phyloP scores from a whole-genome alignment of 371 early-diverging fungal species.

The Circinella minor region DNA sequence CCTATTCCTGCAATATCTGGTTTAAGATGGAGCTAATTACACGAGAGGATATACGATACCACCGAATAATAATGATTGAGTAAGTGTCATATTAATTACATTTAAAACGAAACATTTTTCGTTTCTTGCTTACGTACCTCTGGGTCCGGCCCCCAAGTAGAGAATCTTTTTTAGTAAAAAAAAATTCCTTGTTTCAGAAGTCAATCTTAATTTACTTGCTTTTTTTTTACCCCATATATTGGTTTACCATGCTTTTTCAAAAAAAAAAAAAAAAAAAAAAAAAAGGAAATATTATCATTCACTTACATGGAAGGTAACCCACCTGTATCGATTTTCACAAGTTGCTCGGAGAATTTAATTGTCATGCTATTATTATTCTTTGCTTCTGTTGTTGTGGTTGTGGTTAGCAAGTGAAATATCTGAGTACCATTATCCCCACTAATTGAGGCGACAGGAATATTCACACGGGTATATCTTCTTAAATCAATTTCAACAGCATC shows the following conservation, averaged over 20 bases:
- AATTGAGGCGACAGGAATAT: conserved; percentile 21
- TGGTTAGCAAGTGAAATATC: neutral
- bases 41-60: neutral
- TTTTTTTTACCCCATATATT: too few relatives aligned
- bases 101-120: too few relatives aligned
- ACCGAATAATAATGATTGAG: neutral
- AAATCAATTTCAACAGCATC: conserved; percentile 14
- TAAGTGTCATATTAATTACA: neutral
- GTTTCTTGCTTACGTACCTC: conserved; percentile 13
- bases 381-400: too few relatives aligned
- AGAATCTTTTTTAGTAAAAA: conserved; percentile 7
- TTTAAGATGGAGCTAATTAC: conserved; percentile 24
- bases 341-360: conserved; percentile 4
- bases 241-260: neutral
- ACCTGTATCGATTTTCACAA: conserved; percentile 4
- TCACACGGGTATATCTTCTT: conserved; percentile 9
- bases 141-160: conserved; percentile 28
- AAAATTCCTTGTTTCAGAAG: too few relatives aligned
- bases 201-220: too few relatives aligned
- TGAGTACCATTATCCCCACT: conserved; percentile 1
- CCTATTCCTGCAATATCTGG: conserved; percentile 25
- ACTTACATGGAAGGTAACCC: conserved; percentile 20
- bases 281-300: too few relatives aligned
- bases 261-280: too few relatives aligned
- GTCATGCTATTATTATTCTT: neutral